These are phyloP conservation scores for Castanopsis chinensis DNA, from an alignment of 306 rosid genomes.

Conservation along the genomic window DNA sequence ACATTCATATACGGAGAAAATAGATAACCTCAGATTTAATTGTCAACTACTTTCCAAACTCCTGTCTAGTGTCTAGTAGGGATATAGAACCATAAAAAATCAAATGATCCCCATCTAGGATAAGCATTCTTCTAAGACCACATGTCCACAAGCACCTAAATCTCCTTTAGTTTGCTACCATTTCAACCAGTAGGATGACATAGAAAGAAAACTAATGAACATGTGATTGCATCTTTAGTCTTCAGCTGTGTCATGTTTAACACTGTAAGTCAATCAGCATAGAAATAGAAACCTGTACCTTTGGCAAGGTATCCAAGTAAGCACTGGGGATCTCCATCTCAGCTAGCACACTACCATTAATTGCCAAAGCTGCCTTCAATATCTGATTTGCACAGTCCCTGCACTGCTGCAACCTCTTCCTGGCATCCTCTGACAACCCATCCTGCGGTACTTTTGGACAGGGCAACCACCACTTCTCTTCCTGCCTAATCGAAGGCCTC, in stretches of 20 bases:
- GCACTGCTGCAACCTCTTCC: conserved; percentile 93
- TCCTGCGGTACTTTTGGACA: conserved; percentile 78
- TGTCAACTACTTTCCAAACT: neutral
- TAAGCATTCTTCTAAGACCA: neutral
- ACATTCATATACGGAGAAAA: neutral
- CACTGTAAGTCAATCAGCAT: neutral
- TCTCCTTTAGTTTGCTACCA: neutral
- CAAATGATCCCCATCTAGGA: neutral
- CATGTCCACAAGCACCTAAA: neutral
- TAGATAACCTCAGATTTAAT: neutral
- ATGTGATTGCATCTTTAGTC: too few relatives aligned
- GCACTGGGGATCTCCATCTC: conserved; percentile 89
- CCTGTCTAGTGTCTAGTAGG: neutral
- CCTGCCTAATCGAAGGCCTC: conserved; percentile 90
- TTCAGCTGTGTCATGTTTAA: neutral
- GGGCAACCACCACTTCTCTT: conserved; percentile 99
- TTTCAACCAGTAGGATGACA: neutral
- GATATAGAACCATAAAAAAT: neutral
- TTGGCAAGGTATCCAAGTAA: conserved; percentile 70
- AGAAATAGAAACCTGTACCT: conserved; percentile 45
- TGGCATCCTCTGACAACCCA: conserved; percentile 64
- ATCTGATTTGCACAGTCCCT: conserved; percentile 89
- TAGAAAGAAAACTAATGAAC: neutral
- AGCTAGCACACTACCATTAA: conserved; percentile 75
- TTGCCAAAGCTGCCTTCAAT: conserved; percentile 87